A percentile compares a stretch with the other conserved stretches of the same genome.
Conservation (phyloP, 345 rosid genomes). For the Salix udensis region DNA sequence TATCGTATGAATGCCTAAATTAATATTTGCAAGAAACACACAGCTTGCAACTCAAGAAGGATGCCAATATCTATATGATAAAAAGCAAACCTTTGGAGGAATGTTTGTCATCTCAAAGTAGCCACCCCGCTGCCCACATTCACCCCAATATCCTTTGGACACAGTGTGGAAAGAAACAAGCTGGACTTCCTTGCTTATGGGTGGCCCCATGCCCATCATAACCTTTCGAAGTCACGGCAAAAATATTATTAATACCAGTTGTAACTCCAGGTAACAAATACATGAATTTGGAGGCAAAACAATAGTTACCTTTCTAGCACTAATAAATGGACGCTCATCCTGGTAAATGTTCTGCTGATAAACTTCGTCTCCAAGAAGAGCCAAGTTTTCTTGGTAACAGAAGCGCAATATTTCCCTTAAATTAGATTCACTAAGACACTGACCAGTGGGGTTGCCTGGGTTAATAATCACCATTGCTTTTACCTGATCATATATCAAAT, state of each 20-base stretch:
- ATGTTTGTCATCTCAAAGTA: constrained; percentile 98
- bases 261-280: constrained; percentile 12
- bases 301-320: constrained; percentile 68
- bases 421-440: constrained; percentile 89
- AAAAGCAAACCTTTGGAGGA: constrained; percentile 66
- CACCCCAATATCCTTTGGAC: constrained; percentile 99
- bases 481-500: constrained; percentile 44
- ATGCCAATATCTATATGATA: neutral
- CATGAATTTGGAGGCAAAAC: constrained; percentile 9
- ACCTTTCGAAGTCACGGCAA: constrained; percentile 40
- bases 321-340: constrained; percentile 90
- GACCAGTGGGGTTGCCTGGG: constrained; percentile 99
- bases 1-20: neutral
- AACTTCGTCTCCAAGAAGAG: constrained; percentile 93
- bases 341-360: constrained; percentile 98
- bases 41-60: neutral
- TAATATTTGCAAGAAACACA: constrained; percentile 8
- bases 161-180: constrained; percentile 94
- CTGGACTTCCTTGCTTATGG: constrained; percentile 79
- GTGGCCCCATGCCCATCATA: constrained; percentile 86
- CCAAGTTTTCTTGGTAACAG: constrained; percentile 75
- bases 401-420: constrained; percentile 72
- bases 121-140: constrained; percentile 99
- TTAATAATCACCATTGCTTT: constrained; percentile 98
- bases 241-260: constrained; percentile 8